Percentiles rank a stretch among this genome's conserved stretches.
Evolutionary conservation across 805 yeast genomes (phyloP).

Genomic region (Ogataea wickerhamii): DNA sequence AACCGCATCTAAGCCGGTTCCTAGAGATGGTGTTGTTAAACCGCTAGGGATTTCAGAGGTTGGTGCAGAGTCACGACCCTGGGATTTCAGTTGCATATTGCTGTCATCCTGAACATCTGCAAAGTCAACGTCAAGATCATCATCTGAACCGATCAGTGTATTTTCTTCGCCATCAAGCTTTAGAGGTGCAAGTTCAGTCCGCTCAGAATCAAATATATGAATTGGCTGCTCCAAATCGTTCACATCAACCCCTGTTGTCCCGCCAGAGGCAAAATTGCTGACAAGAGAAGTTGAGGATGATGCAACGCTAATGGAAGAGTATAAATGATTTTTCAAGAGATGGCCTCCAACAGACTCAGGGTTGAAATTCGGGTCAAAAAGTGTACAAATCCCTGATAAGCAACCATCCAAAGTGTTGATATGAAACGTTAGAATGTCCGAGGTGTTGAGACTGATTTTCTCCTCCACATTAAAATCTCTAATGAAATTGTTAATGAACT

Average conservation of each 20-base stretch:
- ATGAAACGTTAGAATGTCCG: conserved; percentile 24
- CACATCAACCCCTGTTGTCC: background rate
- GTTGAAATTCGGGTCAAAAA: conserved; percentile 65
- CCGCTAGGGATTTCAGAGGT: conserved; percentile 33
- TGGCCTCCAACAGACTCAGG: conserved; percentile 27
- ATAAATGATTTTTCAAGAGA: conserved; percentile 4
- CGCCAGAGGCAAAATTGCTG: conserved; percentile 1
- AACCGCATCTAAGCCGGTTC: conserved; percentile 41
- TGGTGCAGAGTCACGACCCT: conserved; percentile 17
- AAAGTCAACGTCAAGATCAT: conserved; percentile 4
- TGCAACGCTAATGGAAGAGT: conserved; percentile 7
- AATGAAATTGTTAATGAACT: conserved; percentile 51
- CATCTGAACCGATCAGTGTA: conserved; percentile 1
- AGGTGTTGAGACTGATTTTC: conserved; percentile 20
- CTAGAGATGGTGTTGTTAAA: conserved; percentile 25
- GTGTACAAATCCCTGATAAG: conserved; percentile 64
- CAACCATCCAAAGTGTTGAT: conserved; percentile 26
- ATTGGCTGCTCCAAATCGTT: conserved; percentile 3
- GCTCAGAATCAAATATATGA: background rate
- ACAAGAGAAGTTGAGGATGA: conserved; percentile 23
- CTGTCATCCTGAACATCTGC: conserved; percentile 1
- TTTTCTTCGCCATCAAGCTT: background rate
- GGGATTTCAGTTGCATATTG: background rate
- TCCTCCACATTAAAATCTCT: conserved; percentile 45
- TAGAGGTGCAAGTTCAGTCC: background rate